Evolutionary conservation across 2,329 filamentous ascomycete genomes (phyloP), one percentile per base, ranked within the genome.

Genomic region (Hypoxylon sp.): DNA sequence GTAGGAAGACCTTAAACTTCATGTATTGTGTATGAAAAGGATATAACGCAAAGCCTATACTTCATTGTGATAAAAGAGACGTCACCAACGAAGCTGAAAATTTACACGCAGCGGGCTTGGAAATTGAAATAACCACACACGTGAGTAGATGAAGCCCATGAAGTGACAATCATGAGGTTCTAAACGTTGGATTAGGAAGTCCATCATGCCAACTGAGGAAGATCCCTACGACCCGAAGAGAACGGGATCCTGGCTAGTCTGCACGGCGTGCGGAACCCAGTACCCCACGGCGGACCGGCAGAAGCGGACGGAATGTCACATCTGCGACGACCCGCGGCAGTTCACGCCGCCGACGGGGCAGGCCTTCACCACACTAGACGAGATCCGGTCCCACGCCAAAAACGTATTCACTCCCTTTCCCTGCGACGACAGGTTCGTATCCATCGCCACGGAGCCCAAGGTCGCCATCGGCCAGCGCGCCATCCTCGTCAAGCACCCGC

Each of bases 381-480:
- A 77, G 1, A 71, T 87, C 22, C 78, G 77, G 19, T 70, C 72
- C 10, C 61, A 72, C 4, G 81, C 89, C 73, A 77, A 73, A 24
- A 91, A 91, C 73, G 78, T 79, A 7, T 87, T 87, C 70, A 78
- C 78, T 10, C 77, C 81, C 1, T 80, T 85, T 56, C 59, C 75
- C 1, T 70, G 76, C 5, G 82, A 89, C 64, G 62, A 76, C 2
- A 72, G 76, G 11, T 74, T 87, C 52, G 79, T 78, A 22, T 81
- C 78, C 55, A 81, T 88, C 57, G 72, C 72, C 50, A 85, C 85
- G 0, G 75, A 79, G 37, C 87, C 87, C 28, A 82, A 89, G 74
- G 79, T 93, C 63, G 91, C 81, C 56, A 95, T 95, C 66, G 91
- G 91, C 0, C 89, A 95, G 76, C 84, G 92, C 30, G 88, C 88